A percentile compares a stretch with the other conserved stretches of the same genome.
phyloP scores from a whole-genome alignment of 2,329 filamentous ascomycete genomes.

The Bertia moriformis region DNA sequence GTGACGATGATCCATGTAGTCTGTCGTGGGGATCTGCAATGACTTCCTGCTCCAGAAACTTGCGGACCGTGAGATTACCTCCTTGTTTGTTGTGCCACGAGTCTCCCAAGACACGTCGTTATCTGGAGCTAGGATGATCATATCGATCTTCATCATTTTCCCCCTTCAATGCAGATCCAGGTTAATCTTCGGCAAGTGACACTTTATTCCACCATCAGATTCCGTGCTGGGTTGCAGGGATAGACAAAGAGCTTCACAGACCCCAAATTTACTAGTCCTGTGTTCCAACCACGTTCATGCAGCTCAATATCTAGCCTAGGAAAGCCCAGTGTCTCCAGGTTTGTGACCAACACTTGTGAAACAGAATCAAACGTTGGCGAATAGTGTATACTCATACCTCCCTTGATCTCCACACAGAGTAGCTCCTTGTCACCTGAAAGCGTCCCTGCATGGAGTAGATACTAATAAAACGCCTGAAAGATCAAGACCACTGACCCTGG shows the following conservation, averaged over 20 bases:
- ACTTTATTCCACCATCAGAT: too few species aligned
- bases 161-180: conserved; percentile 13
- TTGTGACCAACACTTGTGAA: neutral
- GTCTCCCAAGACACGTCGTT: too few species aligned
- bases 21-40: too few species aligned
- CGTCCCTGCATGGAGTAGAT: conserved; percentile 22
- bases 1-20: too few species aligned
- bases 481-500: conserved; percentile 39
- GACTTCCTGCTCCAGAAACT: neutral
- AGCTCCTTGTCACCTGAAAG: neutral
- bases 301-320: neutral
- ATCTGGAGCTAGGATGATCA: neutral
- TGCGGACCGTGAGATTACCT: too few species aligned
- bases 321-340: neutral
- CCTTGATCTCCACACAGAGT: neutral
- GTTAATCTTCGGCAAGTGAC: conserved; percentile 17
- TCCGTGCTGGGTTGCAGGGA: too few species aligned
- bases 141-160: conserved; percentile 1
- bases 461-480: conserved; percentile 44
- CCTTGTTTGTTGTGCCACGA: too few species aligned
- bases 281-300: neutral
- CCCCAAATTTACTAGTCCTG: neutral
- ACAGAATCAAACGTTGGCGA: neutral
- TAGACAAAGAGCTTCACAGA: neutral
- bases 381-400: too few species aligned